Evolutionary conservation across 768 basidiomycete species (phyloP), one percentile per base, ranked within the genome.

Genomic region (Suillus fuscotomentosus): DNA sequence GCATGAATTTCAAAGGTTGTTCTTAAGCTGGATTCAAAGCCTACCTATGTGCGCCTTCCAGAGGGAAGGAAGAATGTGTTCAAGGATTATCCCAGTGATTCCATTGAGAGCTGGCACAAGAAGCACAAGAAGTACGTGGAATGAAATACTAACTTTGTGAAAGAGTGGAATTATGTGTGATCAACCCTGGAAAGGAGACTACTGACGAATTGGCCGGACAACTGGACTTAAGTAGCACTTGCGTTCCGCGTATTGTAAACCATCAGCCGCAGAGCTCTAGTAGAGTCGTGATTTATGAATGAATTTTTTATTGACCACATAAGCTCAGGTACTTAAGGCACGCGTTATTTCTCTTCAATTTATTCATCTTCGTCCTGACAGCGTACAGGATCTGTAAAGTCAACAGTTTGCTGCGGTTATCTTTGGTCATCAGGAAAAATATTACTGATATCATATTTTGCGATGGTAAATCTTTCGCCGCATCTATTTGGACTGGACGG

Each of bases 41-140:
- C 87, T 1, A 76, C 71, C 1, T 88, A 86, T 51, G 87, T 88
- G 47, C 83, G 84, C 42, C 81, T 88, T n/a, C 88, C 88, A 0
- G 86, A 85, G 65, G 87, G 86, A 6, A 55, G 75, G 1, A 87
- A 85, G 69, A 70, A 80, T n/a, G 66, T 76, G 1, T 84, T 85
- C 67, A 64, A 81, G 11, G 67, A 70, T 10, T 88, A 83, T 55
- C 80, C 81, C 0, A 69, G 72, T 0, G 65, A 80, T 15, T 83
- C 86, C 2, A 68, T 89, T 53, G 87, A 88, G 71, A 72, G 67
- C 2, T 89, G 88, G 88, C 88, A 89, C 70, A 84, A 81, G 77
- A 80, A 81, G 64, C 74, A 87, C 51, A 71, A 73, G 0, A 73
- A 83, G 43, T 86, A 78, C 65, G 70, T 80, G 10, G 72, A 70